Evolutionary conservation across 495 filamentous ascomycete genomes (phyloP), one percentile per base, ranked within the genome.

Genomic region (Penicillium canescens): DNA sequence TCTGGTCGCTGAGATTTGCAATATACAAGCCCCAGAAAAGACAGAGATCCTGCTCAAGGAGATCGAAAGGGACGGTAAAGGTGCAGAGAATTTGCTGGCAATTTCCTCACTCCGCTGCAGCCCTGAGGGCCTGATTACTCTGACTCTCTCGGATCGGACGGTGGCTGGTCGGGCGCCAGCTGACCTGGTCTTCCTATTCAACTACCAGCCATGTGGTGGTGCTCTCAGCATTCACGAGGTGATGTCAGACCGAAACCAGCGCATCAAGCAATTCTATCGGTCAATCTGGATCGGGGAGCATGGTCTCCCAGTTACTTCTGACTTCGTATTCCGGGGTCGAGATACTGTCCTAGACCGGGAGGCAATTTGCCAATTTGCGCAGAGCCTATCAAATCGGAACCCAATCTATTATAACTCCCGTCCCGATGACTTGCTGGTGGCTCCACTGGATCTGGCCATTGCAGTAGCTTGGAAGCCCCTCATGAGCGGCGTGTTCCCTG

Each of bases 211-310:
- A 60, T 82, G 85, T 52, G 87, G 88, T 0, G 86, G 91, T 66
- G 80, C 82, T 57, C 88, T 88, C 9, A 86, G 86, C 3, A 90
- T 96, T 44, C 82, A 83, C 41, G 91, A 96, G 63, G 82, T 93
- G 28, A 96, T 93, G 88, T 77, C 90, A 40, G 81, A 75, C 36
- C 86, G 92, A 56, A 96, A 96, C 59, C 86, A 92, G 56, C 82
- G 87, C 38, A 92, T 96, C 76, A 95, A 93, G 70, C 82, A 89
- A 67, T 96, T 96, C 62, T 96, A 96, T 76, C 92, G 89, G 78
- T 78, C 80, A n/a, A 80, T 91, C 28, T 96, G 91, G 91, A 94
- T 96, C 56, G 91, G 87, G 10, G 8, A 41, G 39, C 14, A 41
- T 18, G 16, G 16, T 1, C 11, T 41, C 12, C 39, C n/a, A 12